Conservation (phyloP, 345 rosid species). For the Brassica carinata region DNA sequence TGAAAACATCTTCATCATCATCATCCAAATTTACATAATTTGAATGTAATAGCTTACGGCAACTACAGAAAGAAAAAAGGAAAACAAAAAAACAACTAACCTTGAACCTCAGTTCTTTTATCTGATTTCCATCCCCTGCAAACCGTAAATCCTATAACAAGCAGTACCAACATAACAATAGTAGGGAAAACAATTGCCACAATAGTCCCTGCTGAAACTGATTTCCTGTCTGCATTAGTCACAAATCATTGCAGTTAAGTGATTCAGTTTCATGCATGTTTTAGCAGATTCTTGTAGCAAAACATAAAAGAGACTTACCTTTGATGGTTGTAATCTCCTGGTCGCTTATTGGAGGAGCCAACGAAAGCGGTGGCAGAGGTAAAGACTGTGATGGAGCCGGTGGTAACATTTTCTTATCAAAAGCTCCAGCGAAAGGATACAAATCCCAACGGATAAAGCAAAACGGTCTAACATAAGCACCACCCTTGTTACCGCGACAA, state of each 20-base stretch:
- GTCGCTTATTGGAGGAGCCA: neutral
- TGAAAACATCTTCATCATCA: no score
- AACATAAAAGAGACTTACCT: neutral
- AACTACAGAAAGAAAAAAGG: no score
- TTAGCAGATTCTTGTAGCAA: neutral
- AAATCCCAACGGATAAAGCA: conserved; percentile 31
- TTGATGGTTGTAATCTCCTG: neutral
- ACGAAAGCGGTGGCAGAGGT: neutral
- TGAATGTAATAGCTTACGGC: no score
- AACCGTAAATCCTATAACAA: neutral
- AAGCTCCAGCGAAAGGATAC: conserved; percentile 29
- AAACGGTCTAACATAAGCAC: conserved; percentile 6
- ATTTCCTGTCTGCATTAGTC: neutral
- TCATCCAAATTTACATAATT: no score
- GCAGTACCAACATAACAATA: neutral
- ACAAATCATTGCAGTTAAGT: neutral
- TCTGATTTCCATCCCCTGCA: neutral
- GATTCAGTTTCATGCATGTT: no score
- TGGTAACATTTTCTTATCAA: conserved; percentile 14
- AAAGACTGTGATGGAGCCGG: neutral
- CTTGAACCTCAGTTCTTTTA: neutral
- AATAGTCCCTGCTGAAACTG: neutral
- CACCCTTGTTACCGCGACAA: conserved; percentile 5
- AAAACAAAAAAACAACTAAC: conserved; percentile 1
- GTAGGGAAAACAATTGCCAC: conserved; percentile 12